Base-by-base conservation (phyloP, 352 stramenopile genomes). In the Detonula confervacea region DNA sequence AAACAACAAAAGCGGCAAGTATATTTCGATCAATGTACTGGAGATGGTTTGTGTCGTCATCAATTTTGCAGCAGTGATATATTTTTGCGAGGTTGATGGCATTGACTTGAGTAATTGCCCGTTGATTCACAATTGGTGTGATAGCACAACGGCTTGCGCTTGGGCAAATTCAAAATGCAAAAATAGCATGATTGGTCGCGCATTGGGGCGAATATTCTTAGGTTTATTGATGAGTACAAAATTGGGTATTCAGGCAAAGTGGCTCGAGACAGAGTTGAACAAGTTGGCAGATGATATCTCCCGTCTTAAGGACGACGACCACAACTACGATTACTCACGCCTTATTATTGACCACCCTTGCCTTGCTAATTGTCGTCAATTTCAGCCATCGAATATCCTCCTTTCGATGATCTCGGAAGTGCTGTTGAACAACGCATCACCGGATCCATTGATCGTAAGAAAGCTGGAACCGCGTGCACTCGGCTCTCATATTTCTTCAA, bases 51-150 rank as follows among this genome's bases (percentile, higher is more conserved):
- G 12, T 9, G 59, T 67, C 2, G 54, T 67, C 18, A 51, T 67
- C 3, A 67, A 67, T 54, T 54, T 67, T 51, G 59, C 59, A n/a
- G 59, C 59, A 14, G 35, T 18, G 12, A 67, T 67, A 8, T 67
- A 30, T 35, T 25, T 54, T 12, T 67, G 59, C n/a, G 11, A 25
- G 3, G 2, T 39, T 7, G 59, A 67, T 54, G 60, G 60, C 7
- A 56, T 69, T 25, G 37, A 57, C 24, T 22, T 69, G 1, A 16
- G 1, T 5, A 22, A 30, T 2, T 57, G 27, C 39, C 60, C 60
- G 30, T 1, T 69, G 0, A 2, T 69, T n/a, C 35, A 39, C n/a
- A 69, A 69, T 25, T 54, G 60, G 37, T 69, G 60, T 54, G 46
- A 54, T 54, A 54, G 11, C 11, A 27, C 46, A 16, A 27, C 46